Conservation (phyloP, 2,329 filamentous ascomycete genomes). For the Pseudocercospora cruenta region DNA sequence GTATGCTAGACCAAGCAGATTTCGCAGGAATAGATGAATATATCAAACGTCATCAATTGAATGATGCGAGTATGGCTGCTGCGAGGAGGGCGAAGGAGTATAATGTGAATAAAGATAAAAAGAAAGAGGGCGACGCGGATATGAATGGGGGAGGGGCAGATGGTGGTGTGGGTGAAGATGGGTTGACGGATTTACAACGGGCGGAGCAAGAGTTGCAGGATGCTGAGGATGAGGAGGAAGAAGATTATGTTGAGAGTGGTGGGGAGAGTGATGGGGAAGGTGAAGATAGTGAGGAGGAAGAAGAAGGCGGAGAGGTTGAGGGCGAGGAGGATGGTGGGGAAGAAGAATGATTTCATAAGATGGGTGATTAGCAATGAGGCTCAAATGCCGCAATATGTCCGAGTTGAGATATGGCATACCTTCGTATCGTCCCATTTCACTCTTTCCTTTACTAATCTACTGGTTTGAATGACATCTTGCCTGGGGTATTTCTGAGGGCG, state of each 20-base stretch:
- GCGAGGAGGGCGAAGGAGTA: constrained; percentile 62
- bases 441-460: too few relatives aligned
- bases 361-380: too few relatives aligned
- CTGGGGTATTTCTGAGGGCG: too few relatives aligned
- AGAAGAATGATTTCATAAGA: background rate
- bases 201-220: constrained; percentile 40
- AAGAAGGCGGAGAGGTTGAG: constrained; percentile 25
- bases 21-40: constrained; percentile 66
- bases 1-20: constrained; percentile 68
- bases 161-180: constrained; percentile 34
- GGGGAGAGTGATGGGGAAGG: constrained; percentile 41
- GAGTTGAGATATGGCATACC: too few relatives aligned
- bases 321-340: constrained; percentile 31
- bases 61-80: constrained; percentile 66
- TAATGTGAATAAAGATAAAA: constrained; percentile 52
- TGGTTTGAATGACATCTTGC: too few relatives aligned
- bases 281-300: constrained; percentile 37
- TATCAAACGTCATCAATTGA: constrained; percentile 62
- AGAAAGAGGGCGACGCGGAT: constrained; percentile 35
- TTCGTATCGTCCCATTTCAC: too few relatives aligned
- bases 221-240: constrained; percentile 39
- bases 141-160: too few relatives aligned
- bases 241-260: constrained; percentile 39
- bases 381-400: too few relatives aligned
- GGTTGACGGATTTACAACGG: constrained; percentile 35